Conservation (phyloP, 2,329 filamentous ascomycete genomes). For the Fusarium sp. region DNA sequence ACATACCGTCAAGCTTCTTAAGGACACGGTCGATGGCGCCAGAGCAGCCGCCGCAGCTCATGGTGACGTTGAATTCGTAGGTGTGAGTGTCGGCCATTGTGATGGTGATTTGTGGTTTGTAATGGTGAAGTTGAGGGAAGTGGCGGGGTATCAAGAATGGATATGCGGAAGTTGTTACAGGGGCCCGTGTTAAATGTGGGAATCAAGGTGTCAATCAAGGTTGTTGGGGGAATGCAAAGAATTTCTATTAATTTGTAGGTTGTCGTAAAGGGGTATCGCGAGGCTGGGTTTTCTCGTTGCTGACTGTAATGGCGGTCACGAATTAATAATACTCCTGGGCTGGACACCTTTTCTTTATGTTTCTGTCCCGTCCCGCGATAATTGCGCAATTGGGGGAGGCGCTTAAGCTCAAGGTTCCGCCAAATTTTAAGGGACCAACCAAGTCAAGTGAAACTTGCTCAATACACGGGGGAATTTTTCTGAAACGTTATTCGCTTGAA, state of each 20-base stretch:
- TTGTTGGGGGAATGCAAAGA: neutral
- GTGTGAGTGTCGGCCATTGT: constrained; percentile 83
- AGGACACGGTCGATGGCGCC: constrained; percentile 93
- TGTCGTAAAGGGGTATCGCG: neutral
- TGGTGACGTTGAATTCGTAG: constrained; percentile 95
- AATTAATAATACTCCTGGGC: constrained; percentile 46
- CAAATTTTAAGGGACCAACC: constrained; percentile 19
- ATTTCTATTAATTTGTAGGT: constrained; percentile 11
- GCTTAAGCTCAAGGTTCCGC: constrained; percentile 10
- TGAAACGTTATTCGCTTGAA: constrained; percentile 31
- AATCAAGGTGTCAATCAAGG: constrained; percentile 12
- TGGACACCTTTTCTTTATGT: neutral
- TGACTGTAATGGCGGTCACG: constrained; percentile 34
- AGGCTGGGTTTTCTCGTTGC: constrained; percentile 16
- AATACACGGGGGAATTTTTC: constrained; percentile 43
- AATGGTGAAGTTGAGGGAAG: constrained; percentile 23
- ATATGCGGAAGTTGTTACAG: constrained; percentile 14
- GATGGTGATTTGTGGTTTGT: constrained; percentile 30
- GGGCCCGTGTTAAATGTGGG: constrained; percentile 24
- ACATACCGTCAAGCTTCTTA: constrained; percentile 89
- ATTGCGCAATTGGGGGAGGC: constrained; percentile 49
- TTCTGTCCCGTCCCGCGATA: constrained; percentile 37
- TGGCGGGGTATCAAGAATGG: constrained; percentile 41
- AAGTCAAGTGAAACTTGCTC: constrained; percentile 47
- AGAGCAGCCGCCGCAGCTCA: constrained; percentile 97